Percentiles rank a stretch among this genome's conserved stretches.
Evolutionary conservation across 176 grass and related monocot genomes (phyloP).

Genomic region (Oryza coarctata): DNA sequence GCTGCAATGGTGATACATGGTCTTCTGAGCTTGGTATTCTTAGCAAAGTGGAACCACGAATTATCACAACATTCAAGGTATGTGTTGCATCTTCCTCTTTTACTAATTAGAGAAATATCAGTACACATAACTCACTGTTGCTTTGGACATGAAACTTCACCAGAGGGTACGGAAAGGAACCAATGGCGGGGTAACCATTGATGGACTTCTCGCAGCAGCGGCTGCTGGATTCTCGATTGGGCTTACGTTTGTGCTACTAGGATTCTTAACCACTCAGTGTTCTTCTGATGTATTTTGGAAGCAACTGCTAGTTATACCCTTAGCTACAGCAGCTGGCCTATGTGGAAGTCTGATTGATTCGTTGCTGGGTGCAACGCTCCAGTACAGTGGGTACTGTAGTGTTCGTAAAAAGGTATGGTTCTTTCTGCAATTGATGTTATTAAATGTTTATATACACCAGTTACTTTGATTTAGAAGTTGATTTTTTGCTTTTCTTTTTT

Average conservation of each 20-base stretch:
- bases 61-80: conserved; percentile 93
- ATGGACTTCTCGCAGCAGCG: conserved; percentile 75
- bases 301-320: conserved; percentile 74
- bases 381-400: conserved; percentile 84
- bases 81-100: background rate
- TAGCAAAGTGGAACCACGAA: conserved; percentile 75
- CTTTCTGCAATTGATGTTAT: background rate
- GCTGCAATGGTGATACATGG: conserved; percentile 98
- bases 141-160: conserved; percentile 18
- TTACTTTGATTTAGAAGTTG: conserved; percentile 3
- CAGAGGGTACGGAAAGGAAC: conserved; percentile 83
- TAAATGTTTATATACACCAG: background rate
- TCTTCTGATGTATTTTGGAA: conserved; percentile 50
- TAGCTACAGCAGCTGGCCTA: conserved; percentile 68
- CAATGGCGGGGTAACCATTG: conserved; percentile 77
- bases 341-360: conserved; percentile 91
- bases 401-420: conserved; percentile 71
- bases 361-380: conserved; percentile 76
- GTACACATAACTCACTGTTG: conserved; percentile 1
- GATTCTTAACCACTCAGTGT: conserved; percentile 71
- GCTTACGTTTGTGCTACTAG: conserved; percentile 71
- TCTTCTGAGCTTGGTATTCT: conserved; percentile 93
- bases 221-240: conserved; percentile 80
- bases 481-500: conserved; percentile 1
- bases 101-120: background rate